Base-by-base conservation (phyloP, 306 rosid genomes). In the Ochetophila trinervis region DNA sequence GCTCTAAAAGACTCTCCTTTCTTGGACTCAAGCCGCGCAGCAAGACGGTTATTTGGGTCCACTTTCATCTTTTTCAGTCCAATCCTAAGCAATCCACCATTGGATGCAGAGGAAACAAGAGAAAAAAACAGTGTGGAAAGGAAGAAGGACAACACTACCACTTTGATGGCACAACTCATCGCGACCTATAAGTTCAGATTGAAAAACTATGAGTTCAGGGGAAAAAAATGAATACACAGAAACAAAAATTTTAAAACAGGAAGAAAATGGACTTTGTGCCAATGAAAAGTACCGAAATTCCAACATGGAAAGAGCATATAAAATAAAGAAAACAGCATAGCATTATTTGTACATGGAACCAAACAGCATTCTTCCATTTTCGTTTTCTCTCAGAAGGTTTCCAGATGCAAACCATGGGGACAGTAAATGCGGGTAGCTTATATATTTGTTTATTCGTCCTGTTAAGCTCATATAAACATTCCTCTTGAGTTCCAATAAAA, bases 1-100 rank as follows among this genome's bases (percentile, higher is more conserved):
- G 78, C 61, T 42, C 84, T 47, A 62, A 68, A 40, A 30, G 62
- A 15, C 34, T 73, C 75, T 51, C 47, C 73, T 21, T 71, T 79
- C 63, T 57, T 77, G 52, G 78, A 69, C 44, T 80, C 92, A 12
- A 73, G 50, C 68, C 44, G 63, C 8, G 77, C 70, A 57, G 88
- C 85, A 35, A 82, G 77, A 63, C 79, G 57, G 30, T 70, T 50
- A 24, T 80, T 72, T 3, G 68, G 23, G 34, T 82, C 91, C 64
- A 62, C 16, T 57, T 78, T 83, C 48, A 78, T 57, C 80, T 80
- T 93, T 54, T 79, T 93, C 80, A 93, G 71, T 40, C 91, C 94
- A 71, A 93, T 83, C 75, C 97, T 86, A 1, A 74, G 67, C 68
- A 93, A 50, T 47, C 91, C 91, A 22, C 79, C 84, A 34, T 51